These are phyloP conservation scores for Trametes coccinea DNA, from an alignment of 768 basidiomycete genomes.

Conservation along the genomic window DNA sequence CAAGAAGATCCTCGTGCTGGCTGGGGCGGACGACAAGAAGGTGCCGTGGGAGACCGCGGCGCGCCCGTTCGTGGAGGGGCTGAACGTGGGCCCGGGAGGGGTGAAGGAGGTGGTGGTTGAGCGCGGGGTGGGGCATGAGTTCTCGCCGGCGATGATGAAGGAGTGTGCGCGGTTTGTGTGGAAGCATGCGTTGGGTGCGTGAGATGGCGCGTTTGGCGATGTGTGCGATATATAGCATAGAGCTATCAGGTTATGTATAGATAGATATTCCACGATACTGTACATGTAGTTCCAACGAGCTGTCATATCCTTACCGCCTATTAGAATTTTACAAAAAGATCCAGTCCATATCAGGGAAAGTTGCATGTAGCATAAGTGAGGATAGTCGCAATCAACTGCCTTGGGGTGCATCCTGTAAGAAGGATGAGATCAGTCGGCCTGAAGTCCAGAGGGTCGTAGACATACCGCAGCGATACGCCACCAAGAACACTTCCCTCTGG, in stretches of 20 bases:
- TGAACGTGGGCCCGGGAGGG: constrained; percentile 55
- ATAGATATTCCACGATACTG: too few relatives aligned
- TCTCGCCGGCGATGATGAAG: constrained; percentile 59
- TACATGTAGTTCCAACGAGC: too few relatives aligned
- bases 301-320: too few relatives aligned
- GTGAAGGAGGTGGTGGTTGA: constrained; percentile 57
- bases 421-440: constrained; percentile 10
- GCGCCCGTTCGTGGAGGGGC: constrained; percentile 51
- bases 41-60: constrained; percentile 64
- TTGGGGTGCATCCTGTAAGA: constrained; percentile 17
- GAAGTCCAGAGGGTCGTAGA: constrained; percentile 20
- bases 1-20: constrained; percentile 73
- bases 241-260: too few relatives aligned
- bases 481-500: not conserved
- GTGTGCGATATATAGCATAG: too few relatives aligned
- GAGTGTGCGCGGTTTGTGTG: constrained; percentile 40
- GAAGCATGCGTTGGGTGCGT: constrained; percentile 23
- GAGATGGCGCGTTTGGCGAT: not conserved
- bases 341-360: too few relatives aligned
- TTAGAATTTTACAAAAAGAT: too few relatives aligned
- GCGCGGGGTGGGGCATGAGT: constrained; percentile 60
- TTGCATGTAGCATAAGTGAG: too few relatives aligned
- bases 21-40: constrained; percentile 61
- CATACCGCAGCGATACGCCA: constrained; percentile 11
- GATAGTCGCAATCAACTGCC: not conserved